Evolutionary conservation across 2,329 filamentous ascomycete genomes (phyloP), one percentile per base, ranked within the genome.

Genomic region (Amesomyces nigricolor): DNA sequence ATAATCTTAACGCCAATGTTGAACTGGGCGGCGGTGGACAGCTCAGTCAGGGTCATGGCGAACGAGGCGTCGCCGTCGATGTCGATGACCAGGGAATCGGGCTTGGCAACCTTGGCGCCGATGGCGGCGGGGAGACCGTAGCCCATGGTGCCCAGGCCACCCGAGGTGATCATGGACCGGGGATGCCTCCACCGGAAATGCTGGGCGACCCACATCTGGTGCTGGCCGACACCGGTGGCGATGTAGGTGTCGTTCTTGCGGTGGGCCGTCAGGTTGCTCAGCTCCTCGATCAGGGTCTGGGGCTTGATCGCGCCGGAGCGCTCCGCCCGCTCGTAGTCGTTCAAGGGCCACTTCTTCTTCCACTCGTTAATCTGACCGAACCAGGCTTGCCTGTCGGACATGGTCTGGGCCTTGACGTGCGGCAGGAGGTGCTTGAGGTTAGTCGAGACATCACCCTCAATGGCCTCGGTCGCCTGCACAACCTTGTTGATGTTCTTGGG

Each of bases 401-500:
- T 82, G 1, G 81, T 71, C 60, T 81, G 82, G 22, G 76, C 62
- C 51, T 89, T 73, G 19, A 96, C 73, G 51, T 83, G 77, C 10
- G 92, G 91, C 37, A 97, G 66, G 50, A 97, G 84, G 30, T 81
- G 74, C 50, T 78, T 78, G 35, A 97, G 77, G 72, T 95, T 97
- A 16, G 85, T 75, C 2, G 86, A 85, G 30, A 96, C 89, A 67
- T 97, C 92, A 57, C 94, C 94, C 74, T 96, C 92, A 16, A 97
- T 86, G 45, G 94, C 92, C 75, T 96, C 91, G 42, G 89, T 96
- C 7, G 92, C 91, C 74, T 97, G 90, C 13, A 99, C 88, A 42
- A 97, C 91, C 81, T 97, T 99, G 84, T 97, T 97, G 76, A 97
- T 97, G 78, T 99, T 97, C 85, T 99, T 99, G 65, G 94, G 92